Conservation (phyloP, 2,329 filamentous ascomycete genomes). For the Penicillium olsonii region DNA sequence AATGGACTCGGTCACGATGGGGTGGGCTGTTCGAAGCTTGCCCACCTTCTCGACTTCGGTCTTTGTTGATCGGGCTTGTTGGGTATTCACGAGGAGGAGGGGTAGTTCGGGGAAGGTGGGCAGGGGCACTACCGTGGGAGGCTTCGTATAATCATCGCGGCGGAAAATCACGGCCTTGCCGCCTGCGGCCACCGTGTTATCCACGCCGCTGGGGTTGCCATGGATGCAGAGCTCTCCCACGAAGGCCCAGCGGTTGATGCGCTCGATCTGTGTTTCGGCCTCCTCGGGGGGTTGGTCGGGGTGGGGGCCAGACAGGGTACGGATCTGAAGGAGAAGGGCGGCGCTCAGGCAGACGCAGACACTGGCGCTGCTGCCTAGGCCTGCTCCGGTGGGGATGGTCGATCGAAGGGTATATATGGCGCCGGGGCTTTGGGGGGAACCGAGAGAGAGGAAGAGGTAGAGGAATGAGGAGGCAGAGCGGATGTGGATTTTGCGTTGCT, state of each 20-base stretch:
- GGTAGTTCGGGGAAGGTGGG: constrained; percentile 91
- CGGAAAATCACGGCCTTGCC: constrained; percentile 94
- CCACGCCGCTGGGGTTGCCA: constrained; percentile 92
- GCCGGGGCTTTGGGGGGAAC: constrained; percentile 73
- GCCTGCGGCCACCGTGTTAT: constrained; percentile 92
- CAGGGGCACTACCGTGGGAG: constrained; percentile 73
- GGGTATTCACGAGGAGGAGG: constrained; percentile 85
- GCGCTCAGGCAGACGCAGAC: constrained; percentile 86
- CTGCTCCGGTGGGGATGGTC: constrained; percentile 89
- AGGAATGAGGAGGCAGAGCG: constrained; percentile 82
- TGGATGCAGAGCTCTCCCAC: constrained; percentile 97
- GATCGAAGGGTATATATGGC: constrained; percentile 90
- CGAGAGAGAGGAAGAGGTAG: constrained; percentile 88
- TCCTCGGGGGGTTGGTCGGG: constrained; percentile 86
- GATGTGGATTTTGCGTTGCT: constrained; percentile 80
- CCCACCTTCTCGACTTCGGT: constrained; percentile 85
- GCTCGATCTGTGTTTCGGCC: constrained; percentile 84
- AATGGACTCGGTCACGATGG: constrained; percentile 75
- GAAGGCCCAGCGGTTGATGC: constrained; percentile 97
- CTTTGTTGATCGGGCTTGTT: constrained; percentile 80
- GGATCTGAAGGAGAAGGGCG: constrained; percentile 82
- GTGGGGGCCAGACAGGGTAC: constrained; percentile 85
- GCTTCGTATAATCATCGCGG: constrained; percentile 72
- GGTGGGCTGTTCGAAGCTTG: constrained; percentile 69
- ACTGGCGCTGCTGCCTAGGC: constrained; percentile 90